Evolutionary conservation across 2,329 filamentous ascomycete genomes (phyloP).

Genomic region (Colletotrichum tropicicola): DNA sequence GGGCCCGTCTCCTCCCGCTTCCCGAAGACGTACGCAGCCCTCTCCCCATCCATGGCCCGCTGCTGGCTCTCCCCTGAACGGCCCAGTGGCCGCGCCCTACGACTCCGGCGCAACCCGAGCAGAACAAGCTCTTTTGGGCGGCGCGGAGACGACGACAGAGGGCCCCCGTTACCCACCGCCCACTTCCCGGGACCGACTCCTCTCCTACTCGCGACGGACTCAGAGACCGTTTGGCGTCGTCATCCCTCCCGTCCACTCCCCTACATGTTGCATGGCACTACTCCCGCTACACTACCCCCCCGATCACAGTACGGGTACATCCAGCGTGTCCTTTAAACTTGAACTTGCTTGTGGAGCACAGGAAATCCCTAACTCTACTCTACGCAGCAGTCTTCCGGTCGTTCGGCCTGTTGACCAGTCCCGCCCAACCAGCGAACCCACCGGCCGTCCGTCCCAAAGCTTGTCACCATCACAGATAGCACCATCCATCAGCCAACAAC

Average conservation of each 20-base stretch:
- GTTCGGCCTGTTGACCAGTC: neutral
- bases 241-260: conserved; percentile 14
- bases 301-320: neutral
- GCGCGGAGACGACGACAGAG: too few species aligned
- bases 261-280: neutral
- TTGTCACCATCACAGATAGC: conserved; percentile 5
- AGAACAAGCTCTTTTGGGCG: conserved; percentile 10
- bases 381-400: neutral
- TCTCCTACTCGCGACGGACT: neutral
- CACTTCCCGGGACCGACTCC: conserved; percentile 5
- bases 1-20: conserved; percentile 16
- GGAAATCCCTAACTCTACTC: conserved; percentile 17
- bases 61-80: conserved; percentile 8
- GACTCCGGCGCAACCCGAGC: too few species aligned
- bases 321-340: neutral
- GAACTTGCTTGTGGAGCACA: neutral
- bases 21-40: conserved; percentile 18
- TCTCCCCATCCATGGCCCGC: neutral
- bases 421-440: conserved; percentile 2
- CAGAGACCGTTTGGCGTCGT: conserved; percentile 23
- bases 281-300: neutral
- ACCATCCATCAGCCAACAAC: neutral
- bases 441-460: conserved; percentile 2
- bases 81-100: neutral
- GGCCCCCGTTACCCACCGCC: conserved; percentile 11